Percentiles rank a stretch among this genome's conserved stretches.
phyloP scores from a whole-genome alignment of 2,329 filamentous ascomycete species.

The Paecilomyces sp. region DNA sequence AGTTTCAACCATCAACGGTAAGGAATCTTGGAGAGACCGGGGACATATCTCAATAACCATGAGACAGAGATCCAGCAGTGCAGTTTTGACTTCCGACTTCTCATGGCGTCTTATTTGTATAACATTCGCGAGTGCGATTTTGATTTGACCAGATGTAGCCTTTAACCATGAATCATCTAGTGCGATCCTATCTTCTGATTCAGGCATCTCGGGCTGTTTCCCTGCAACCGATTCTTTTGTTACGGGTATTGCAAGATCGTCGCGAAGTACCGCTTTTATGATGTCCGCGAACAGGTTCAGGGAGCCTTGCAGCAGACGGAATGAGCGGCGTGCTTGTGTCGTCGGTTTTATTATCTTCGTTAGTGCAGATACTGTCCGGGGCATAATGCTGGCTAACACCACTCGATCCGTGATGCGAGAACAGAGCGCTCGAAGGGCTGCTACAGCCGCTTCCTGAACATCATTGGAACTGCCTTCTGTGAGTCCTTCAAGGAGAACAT shows the following conservation, averaged over 20 bases:
- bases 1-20: conserved; percentile 70
- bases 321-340: conserved; percentile 52
- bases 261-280: conserved; percentile 40
- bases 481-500: conserved; percentile 70
- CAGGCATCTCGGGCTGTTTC: conserved; percentile 12
- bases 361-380: conserved; percentile 76
- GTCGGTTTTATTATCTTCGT: conserved; percentile 67
- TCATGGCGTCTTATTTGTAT: conserved; percentile 68
- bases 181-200: conserved; percentile 28
- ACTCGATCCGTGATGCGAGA: conserved; percentile 61
- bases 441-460: conserved; percentile 65
- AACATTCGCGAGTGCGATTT: conserved; percentile 70
- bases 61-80: conserved; percentile 65
- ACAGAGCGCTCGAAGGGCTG: conserved; percentile 57
- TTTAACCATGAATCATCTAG: conserved; percentile 62
- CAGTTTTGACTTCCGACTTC: conserved; percentile 59
- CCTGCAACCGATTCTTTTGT: conserved; percentile 12
- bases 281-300: conserved; percentile 51
- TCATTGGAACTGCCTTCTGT: conserved; percentile 55
- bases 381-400: conserved; percentile 78
- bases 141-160: conserved; percentile 73
- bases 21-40: conserved; percentile 61
- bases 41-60: conserved; percentile 72
- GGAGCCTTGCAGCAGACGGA: conserved; percentile 57
- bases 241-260: conserved; percentile 23